Evolutionary conservation across 352 stramenopile genomes (phyloP), one percentile per base, ranked within the genome.

Genomic region (Pythium apleroticum): DNA sequence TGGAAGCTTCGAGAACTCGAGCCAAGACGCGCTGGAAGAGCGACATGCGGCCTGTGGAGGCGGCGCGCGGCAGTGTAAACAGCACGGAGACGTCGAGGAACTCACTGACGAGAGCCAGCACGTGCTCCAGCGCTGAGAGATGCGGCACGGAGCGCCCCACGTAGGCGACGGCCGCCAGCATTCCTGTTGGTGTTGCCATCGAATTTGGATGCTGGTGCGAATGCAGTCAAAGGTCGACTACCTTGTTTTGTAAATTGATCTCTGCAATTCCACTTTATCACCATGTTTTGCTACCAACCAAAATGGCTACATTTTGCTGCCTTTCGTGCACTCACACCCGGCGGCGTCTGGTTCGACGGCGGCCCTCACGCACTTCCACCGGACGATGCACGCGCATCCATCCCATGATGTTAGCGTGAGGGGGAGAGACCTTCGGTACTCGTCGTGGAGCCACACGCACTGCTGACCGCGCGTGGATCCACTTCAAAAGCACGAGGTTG

Each of bases 381-480:
- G 35, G 35, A 17, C 35, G 35, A 19, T 43, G 8, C 35, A 17
- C 35, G 4, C 35, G 35, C 35, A 43, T 43, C 35, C 35, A 43
- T 10, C 6, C 12, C 8, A 43, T 19, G 35, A 43, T 33, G 30
- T 33, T 33, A 9, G 10, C 10, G 30, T 33, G 30, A n/a, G 30
- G 30, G 30, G 30, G 5, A 33, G 5, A 33, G n/a, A n/a, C n/a
- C n/a, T n/a, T n/a, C n/a, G n/a, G n/a, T n/a, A n/a, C n/a, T n/a
- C n/a, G n/a, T n/a, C n/a, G n/a, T n/a, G n/a, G n/a, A n/a, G n/a
- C n/a, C n/a, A n/a, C n/a, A n/a, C n/a, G n/a, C n/a, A n/a, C n/a
- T n/a, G n/a, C n/a, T n/a, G 30, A 49, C 4, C 25, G 55, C 15
- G 41, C 37, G 55, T 61, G 55, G 39, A 61, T 5, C 35, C 35